Base-by-base conservation (phyloP, 163 green algal genomes). In the Prototheca wickerhamii region DNA sequence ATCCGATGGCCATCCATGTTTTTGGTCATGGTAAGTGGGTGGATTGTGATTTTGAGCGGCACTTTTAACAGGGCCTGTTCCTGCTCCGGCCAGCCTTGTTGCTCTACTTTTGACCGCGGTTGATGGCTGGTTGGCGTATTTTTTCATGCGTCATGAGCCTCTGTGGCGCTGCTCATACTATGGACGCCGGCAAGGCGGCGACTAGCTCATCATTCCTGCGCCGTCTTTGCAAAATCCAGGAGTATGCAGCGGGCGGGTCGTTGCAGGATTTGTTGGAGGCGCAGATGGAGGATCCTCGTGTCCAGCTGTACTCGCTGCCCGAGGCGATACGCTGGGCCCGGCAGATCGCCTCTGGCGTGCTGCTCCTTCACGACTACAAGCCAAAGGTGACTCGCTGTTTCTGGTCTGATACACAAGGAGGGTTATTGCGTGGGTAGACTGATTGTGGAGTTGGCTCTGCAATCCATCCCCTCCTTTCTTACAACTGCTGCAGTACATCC, bases 1-100 rank as follows among this genome's bases (percentile, higher is more conserved):
- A 61, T 61, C 31, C 6, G 18, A 7, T 61, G 55, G 55, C 55
- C 55, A 5, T 49, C 31, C 55, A 44, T 61, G 55, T 61, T 61
- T 31, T 17, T 61, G 18, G 55, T 61, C 20, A 25, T 54, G 46
- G 46, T 54, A 18, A 6, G 46, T 25, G 6, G 46, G 46, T 15
- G 10, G 40, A 49, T 49, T 10, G 15, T 49, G 40, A 18, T 54
- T 12, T 12, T 54, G 46, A 23, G 40, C 40, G 12, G 10, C 12
- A 49, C 12, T 49, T 49, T 10, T 10, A n/a, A n/a, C n/a, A n/a
- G n/a, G n/a, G n/a, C n/a, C n/a, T n/a, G n/a, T n/a, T n/a, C n/a
- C n/a, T n/a, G n/a, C n/a, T n/a, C n/a, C n/a, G n/a, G n/a, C n/a
- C n/a, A n/a, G n/a, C n/a, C n/a, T n/a, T n/a, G n/a, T n/a, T n/a